A percentile compares a stretch with the other conserved stretches of the same genome.
Evolutionary conservation across 2,329 filamentous ascomycete genomes (phyloP).

Genomic region (Ophiostoma himal-ulmi): DNA sequence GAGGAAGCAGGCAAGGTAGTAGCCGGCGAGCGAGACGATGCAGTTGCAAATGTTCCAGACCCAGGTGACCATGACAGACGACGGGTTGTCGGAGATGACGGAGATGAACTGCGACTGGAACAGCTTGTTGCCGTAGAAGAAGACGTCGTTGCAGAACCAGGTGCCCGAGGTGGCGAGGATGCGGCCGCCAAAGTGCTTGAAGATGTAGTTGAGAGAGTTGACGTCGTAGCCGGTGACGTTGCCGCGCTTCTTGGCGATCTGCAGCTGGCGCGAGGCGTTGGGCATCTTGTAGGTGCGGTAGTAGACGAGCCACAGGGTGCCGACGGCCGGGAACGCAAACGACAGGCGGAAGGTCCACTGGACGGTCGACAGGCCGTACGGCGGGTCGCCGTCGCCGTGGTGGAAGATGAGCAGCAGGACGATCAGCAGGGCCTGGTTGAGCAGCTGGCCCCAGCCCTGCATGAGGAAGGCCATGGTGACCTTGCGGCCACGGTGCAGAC

Average conservation of each 20-base stretch:
- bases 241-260: conserved; percentile 74
- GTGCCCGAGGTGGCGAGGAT: conserved; percentile 78
- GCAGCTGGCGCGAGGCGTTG: conserved; percentile 75
- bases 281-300: conserved; percentile 95
- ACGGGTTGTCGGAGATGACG: conserved; percentile 27
- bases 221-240: conserved; percentile 90
- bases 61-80: conserved; percentile 78
- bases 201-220: conserved; percentile 71
- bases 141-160: conserved; percentile 96
- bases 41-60: conserved; percentile 91
- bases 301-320: conserved; percentile 91
- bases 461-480: conserved; percentile 95
- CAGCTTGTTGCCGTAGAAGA: conserved; percentile 74
- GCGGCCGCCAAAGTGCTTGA: conserved; percentile 78
- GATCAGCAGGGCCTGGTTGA: conserved; percentile 89
- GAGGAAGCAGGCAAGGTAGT: conserved; percentile 81
- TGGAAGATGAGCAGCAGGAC: conserved; percentile 84
- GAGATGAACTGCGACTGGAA: conserved; percentile 28
- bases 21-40: conserved; percentile 75
- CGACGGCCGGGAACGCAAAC: conserved; percentile 83
- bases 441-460: conserved; percentile 96
- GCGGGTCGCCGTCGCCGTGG: conserved; percentile 65
- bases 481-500: conserved; percentile 90
- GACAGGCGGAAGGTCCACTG: conserved; percentile 91
- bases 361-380: conserved; percentile 69